Base-by-base conservation (phyloP, 345 rosid genomes). In the Physaria fendleri region DNA sequence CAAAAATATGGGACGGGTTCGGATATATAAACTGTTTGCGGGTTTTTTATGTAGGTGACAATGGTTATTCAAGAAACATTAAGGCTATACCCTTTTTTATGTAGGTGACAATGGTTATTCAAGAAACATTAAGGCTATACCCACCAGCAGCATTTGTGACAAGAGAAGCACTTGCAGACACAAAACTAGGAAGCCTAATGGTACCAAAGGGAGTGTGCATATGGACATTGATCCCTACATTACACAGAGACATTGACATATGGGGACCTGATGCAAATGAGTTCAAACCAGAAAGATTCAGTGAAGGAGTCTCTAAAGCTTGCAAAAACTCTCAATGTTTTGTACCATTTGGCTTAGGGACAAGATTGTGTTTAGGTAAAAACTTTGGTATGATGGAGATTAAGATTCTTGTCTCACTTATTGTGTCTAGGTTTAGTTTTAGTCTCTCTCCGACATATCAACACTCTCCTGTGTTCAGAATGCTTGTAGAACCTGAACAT, bases 261-360 rank as follows among this genome's bases (percentile, higher is more conserved):
- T 88, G 98, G 92, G 96, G 98, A 40, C 25, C 66, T 2, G 92
- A 88, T 16, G 85, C 86, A 0, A 77, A 84, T 38, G 83, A 84
- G 48, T 85, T 88, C 72, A 85, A 80, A 29, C 98, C 98, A 4
- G 72, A 65, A 20, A 79, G 93, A 72, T 91, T 88, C 56, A 46
- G 53, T 1, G 72, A 88, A 13, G 96, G 98, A 7, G 67, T 85
- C 45, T 59, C 88, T 4, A 84, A 71, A 41, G 95, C 96, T 14
- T 85, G 90, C 71, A 85, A 82, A 55, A 66, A 71, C 30, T 87
- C 90, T 3, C 88, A 84, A 23, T 80, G 80, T 11, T 84, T 81
- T 25, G 59, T 85, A 8, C 85, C 95, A 0, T 91, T 91, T 20
- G 96, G 94, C 6, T 44, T 84, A 3, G 98, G 98, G 9, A 82